These are phyloP conservation scores for Aspergillaceae sp. DNA, from an alignment of 2,329 filamentous ascomycete species.

Conservation along the genomic window DNA sequence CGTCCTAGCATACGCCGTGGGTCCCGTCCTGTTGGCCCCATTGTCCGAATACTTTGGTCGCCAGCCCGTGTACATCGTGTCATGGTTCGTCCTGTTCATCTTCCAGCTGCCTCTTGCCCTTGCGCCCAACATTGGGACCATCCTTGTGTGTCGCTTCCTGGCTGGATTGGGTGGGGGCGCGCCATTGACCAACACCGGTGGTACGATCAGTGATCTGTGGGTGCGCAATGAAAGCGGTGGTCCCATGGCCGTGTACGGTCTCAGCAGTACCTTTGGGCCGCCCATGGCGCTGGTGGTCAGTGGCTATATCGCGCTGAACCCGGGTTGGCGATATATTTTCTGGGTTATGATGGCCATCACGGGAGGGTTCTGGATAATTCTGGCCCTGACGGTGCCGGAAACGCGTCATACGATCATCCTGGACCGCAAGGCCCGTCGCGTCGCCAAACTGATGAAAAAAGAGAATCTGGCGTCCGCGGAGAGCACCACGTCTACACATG, in stretches of 20 bases:
- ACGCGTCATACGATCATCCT: conserved; percentile 50
- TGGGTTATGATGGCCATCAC: conserved; percentile 53
- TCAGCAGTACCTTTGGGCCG: conserved; percentile 29
- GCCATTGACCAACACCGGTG: conserved; percentile 26
- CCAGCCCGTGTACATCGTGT: conserved; percentile 25
- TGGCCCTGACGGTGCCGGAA: conserved; percentile 43
- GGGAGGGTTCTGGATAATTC: conserved; percentile 40
- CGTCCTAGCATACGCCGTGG: conserved; percentile 21
- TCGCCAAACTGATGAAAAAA: conserved; percentile 35
- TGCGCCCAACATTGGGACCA: conserved; percentile 21
- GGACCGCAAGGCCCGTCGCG: conserved; percentile 46
- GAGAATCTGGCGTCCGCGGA: conserved; percentile 53
- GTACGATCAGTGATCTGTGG: conserved; percentile 25
- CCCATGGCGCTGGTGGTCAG: conserved; percentile 27
- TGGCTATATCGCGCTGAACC: conserved; percentile 26
- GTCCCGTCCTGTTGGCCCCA: conserved; percentile 21
- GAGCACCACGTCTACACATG: conserved; percentile 35
- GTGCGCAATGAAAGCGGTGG: conserved; percentile 22
- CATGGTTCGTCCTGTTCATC: conserved; percentile 23
- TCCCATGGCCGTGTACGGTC: conserved; percentile 28
- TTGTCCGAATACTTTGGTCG: conserved; percentile 30
- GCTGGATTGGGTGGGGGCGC: conserved; percentile 24
- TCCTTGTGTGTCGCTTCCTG: conserved; percentile 22
- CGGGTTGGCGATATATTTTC: conserved; percentile 50
- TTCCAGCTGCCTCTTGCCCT: conserved; percentile 22